Conservation (phyloP, 2,329 filamentous ascomycete genomes). For the Penicillium occitanis region DNA sequence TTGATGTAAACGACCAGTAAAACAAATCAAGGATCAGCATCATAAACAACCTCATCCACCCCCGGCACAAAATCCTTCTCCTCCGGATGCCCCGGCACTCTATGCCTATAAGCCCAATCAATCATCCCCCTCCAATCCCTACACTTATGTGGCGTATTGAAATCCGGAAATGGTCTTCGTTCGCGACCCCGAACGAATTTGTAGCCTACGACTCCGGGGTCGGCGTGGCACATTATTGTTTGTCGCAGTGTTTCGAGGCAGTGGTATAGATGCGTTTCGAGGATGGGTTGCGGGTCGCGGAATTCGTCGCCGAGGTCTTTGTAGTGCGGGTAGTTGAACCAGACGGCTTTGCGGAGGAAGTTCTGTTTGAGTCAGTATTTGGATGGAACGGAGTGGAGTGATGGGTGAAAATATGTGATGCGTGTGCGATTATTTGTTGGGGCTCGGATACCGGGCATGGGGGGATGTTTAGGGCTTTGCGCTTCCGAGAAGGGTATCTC, state of each 20-base stretch:
- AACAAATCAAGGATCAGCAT: constrained; percentile 12
- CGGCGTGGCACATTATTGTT: constrained; percentile 24
- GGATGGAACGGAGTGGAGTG: background rate
- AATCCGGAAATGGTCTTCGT: constrained; percentile 20
- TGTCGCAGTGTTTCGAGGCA: constrained; percentile 25
- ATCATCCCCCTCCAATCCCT: constrained; percentile 19
- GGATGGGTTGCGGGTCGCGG: constrained; percentile 14
- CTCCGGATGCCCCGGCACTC: constrained; percentile 13
- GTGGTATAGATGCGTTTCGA: constrained; percentile 22
- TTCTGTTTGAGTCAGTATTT: constrained; percentile 10
- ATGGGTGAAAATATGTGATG: background rate
- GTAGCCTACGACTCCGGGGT: constrained; percentile 22
- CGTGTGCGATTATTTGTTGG: background rate
- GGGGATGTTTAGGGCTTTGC: constrained; percentile 8
- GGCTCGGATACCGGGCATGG: background rate
- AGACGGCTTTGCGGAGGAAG: constrained; percentile 20
- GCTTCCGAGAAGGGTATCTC: background rate
- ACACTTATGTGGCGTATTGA: constrained; percentile 23
- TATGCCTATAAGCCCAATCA: constrained; percentile 16
- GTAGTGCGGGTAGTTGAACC: constrained; percentile 21
- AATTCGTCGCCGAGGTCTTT: constrained; percentile 20
- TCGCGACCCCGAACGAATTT: constrained; percentile 20
- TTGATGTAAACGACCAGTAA: too few species aligned
- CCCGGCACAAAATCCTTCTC: constrained; percentile 13
- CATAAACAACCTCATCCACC: constrained; percentile 12